Base-by-base conservation (phyloP, 352 stramenopile species). In the Globisporangium polare region DNA sequence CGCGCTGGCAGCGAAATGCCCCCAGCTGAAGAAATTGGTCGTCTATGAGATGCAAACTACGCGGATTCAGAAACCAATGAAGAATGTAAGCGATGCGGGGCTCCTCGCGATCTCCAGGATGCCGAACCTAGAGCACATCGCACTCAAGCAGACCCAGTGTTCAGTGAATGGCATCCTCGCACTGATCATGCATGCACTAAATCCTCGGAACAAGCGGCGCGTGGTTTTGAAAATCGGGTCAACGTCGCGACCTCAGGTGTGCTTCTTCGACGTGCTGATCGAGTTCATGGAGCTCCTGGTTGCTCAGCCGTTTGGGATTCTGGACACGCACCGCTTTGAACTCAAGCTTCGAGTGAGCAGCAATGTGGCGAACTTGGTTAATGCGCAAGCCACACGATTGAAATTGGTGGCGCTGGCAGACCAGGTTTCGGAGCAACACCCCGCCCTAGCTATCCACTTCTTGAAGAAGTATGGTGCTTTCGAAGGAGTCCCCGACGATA, bases 21-120 rank as follows among this genome's bases (percentile, higher is more conserved):
- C 59, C 3, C n/a, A 39, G 29, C 17, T 65, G 3, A 27, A 37
- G 26, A 41, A 27, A 7, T 22, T 65, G 24, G 31, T 53, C 10
- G 37, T 65, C 22, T 35, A 60, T 13, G 59, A 65, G 39, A 43
- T 65, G 37, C 26, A 58, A 24, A 59, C n/a, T 9, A 33, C 24
- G 3, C 29, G 35, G 7, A 10, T 50, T 3, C 17, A 63, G 17
- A 20, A 43, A 22, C 27, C 59, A 4, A 39, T 65, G 24, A 27
- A 29, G 9, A 53, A 43, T 17, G 15, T 65, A 26, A 53, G 37
- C 18, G 59, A 65, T 37, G 29, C 22, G 3, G 59, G 49, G 0
- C 18, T 65, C 5, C 17, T n/a, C n/a, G 50, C 50, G 4, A 29
- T 65, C 18, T 31, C 37, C 5, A 45, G 31, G 17, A 51, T 65